Evolutionary conservation across 257 asterid genomes (phyloP).

Genomic region (Forsythia viridissima): DNA sequence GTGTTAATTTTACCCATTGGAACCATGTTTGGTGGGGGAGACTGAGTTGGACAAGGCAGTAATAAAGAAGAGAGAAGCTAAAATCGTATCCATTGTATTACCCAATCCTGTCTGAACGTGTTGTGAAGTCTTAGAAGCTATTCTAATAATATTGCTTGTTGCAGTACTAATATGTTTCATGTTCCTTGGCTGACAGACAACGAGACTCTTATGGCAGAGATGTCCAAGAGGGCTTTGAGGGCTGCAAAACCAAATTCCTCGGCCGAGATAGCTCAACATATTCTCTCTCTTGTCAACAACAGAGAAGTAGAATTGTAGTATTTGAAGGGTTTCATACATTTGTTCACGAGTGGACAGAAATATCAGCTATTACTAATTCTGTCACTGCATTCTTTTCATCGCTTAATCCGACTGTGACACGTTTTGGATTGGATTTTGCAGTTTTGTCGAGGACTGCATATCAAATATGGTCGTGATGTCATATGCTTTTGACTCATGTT

Average conservation of each 20-base stretch:
- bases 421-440: background rate
- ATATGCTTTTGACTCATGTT: background rate
- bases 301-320: background rate
- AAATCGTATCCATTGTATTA: too few relatives aligned
- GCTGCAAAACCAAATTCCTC: slow-evolving; percentile 58
- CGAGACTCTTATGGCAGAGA: slow-evolving; percentile 39
- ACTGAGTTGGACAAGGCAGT: too few relatives aligned
- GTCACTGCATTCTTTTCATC: background rate
- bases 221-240: slow-evolving; percentile 52
- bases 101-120: too few relatives aligned
- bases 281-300: slow-evolving; percentile 40
- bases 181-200: slow-evolving; percentile 31
- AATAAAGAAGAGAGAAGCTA: too few relatives aligned
- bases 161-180: background rate
- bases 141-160: background rate
- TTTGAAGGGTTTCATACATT: background rate
- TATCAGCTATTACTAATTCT: background rate
- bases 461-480: background rate
- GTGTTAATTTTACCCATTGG: background rate
- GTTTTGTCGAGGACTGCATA: background rate
- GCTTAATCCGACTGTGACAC: background rate
- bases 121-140: background rate
- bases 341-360: background rate
- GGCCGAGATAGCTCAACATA: slow-evolving; percentile 39
- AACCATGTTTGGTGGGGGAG: too few relatives aligned